Evolutionary conservation across 345 rosid species (phyloP), one percentile per base, ranked within the genome.

Genomic region (Leavenworthia alabamica): DNA sequence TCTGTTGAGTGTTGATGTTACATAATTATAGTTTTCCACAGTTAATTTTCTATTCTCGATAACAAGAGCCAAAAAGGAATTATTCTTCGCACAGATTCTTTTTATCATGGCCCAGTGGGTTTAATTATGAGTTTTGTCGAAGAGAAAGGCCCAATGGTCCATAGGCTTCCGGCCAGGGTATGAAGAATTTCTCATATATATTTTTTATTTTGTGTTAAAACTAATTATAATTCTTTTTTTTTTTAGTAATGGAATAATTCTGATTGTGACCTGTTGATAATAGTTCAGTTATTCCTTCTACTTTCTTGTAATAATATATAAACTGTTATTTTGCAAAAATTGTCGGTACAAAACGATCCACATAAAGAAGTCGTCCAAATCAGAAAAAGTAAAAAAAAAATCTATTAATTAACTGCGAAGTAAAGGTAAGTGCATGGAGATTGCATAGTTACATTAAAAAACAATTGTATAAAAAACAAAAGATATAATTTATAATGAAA

Each of bases 361-460:
- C 60, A 4, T 0, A 36, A 1, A 26, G 6, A 24, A 24, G 27
- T 24, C 27, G 4, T 24, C 27, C 27, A 24, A 3, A 24, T 4
- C 5, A 24, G 27, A 24, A 24, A 24, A 24, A 24, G 27, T 20
- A 20, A 20, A 20, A 20, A 20, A 20, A 20, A 20, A 20, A 20
- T 20, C 22, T 20, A 23, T 43, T 13, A 6, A 29, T 28, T 51
- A 9, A 13, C 39, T 51, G 56, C 23, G 8, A 51, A 51, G 39
- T 51, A 51, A 51, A 29, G 31, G 24, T 50, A 52, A 51, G 23
- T 51, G 39, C 56, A 50, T 51, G 24, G 39, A 51, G 39, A 15
- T 16, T 8, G 12, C 45, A 15, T 7, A 41, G 4, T 40, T 17
- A 40, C 17, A 41, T 7, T 41, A 9, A 43, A 17, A 17, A 2